Base-by-base conservation (phyloP, 1,284 basidiomycete species). In the Trichosporon ovoides region DNA sequence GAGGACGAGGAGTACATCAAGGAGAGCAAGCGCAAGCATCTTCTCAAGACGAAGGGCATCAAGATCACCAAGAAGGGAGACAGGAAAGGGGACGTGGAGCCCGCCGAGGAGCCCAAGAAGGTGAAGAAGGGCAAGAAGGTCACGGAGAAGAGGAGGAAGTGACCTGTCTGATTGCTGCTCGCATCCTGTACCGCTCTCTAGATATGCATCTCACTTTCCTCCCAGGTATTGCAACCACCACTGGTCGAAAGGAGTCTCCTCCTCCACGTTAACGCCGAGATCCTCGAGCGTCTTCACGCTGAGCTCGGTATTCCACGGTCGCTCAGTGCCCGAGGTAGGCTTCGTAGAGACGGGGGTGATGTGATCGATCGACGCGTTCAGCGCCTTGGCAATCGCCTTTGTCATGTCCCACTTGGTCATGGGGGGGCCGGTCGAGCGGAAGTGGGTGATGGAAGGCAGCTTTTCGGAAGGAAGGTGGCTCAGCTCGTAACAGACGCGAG, bases 321-420 rank as follows among this genome's bases (percentile, higher is more conserved):
- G 65, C 48, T 67, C 63, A 1, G 74, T 75, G 58, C 67, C 63
- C 6, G 66, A 71, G 9, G 57, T 62, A 0, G 70, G 69, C 53
- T 68, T 67, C 7, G 66, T 60, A 18, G 64, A 64, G 7, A 61
- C 58, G 36, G 77, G 74, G 9, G 71, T 63, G n/a, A 67, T 66
- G 55, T 79, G 76, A 2, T 63, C 56, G 20, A 71, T 68, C 12
- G 75, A 70, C 2, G 74, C 58, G n/a, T 53, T 50, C 31, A 78
- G 69, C 57, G 63, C 61, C n/a, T 63, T 59, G 19, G 72, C 74
- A 50, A 79, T 76, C 48, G 71, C 66, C 7, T 48, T 28, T 10
- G 72, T 74, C 74, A 81, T 81, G 63, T 79, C 76, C 69, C 79
- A 81, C 68, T 82, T 82, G 18, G 79, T 80, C 62, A 79, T 67